Evolutionary conservation across 768 basidiomycete species (phyloP).

Genomic region (Leccinum broughii): DNA sequence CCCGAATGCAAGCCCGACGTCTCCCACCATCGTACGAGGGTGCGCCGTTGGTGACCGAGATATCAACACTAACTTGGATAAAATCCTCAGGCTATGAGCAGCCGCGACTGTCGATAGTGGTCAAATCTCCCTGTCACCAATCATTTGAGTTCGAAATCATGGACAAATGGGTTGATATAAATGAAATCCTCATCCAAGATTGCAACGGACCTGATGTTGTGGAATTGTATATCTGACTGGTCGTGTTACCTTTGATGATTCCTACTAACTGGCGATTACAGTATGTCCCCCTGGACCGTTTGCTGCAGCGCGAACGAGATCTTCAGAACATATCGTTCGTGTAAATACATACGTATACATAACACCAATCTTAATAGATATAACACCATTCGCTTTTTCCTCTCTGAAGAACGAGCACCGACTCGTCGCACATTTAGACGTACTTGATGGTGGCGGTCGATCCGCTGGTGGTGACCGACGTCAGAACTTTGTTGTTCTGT

Average conservation of each 20-base stretch:
- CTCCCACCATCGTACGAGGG: neutral
- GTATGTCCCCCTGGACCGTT: neutral
- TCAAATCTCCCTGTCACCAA: neutral
- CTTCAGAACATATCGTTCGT: neutral
- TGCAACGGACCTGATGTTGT: neutral
- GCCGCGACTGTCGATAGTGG: neutral
- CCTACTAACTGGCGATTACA: neutral
- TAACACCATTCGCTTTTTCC: neutral
- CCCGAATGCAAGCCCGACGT: neutral
- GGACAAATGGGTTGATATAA: too few relatives aligned
- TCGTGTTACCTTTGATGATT: neutral
- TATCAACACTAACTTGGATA: neutral
- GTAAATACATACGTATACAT: neutral
- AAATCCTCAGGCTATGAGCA: neutral
- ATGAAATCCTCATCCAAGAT: neutral
- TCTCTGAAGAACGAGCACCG: neutral
- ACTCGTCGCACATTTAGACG: neutral
- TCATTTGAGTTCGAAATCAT: too few relatives aligned
- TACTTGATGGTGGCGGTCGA: constrained; percentile 10
- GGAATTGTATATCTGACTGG: neutral
- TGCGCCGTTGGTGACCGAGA: neutral
- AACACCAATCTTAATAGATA: neutral
- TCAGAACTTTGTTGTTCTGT: constrained; percentile 13
- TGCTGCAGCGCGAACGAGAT: neutral
- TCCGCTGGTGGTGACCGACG: constrained; percentile 12